These are phyloP conservation scores for Coniochaeta ligniaria DNA, from an alignment of 2,329 filamentous ascomycete genomes.

Conservation along the genomic window DNA sequence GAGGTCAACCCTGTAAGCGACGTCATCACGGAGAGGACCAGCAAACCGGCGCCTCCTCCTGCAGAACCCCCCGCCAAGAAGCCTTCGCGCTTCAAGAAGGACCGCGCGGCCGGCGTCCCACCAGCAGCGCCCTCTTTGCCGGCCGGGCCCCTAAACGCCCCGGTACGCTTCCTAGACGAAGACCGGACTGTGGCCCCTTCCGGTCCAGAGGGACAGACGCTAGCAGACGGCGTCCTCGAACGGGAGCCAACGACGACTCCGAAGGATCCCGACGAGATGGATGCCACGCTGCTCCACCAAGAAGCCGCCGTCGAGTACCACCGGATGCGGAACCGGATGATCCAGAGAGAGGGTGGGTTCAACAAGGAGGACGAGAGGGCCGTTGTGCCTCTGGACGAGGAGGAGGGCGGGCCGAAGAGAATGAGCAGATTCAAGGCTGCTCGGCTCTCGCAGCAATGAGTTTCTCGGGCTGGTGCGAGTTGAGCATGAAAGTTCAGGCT, in stretches of 20 bases:
- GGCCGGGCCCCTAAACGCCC: conserved; percentile 35
- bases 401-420: conserved; percentile 53
- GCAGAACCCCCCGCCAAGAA: conserved; percentile 25
- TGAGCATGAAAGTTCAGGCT: background rate
- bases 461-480: background rate
- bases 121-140: conserved; percentile 15
- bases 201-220: conserved; percentile 44
- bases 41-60: conserved; percentile 12
- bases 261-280: conserved; percentile 55
- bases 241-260: conserved; percentile 30
- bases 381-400: conserved; percentile 56
- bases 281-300: conserved; percentile 64
- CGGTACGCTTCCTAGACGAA: conserved; percentile 29
- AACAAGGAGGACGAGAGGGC: conserved; percentile 61
- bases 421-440: conserved; percentile 71
- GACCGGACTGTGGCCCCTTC: conserved; percentile 20
- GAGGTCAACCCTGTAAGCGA: conserved; percentile 43
- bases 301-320: conserved; percentile 82
- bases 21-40: conserved; percentile 38
- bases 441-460: conserved; percentile 46
- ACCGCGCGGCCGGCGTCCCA: conserved; percentile 14
- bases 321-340: conserved; percentile 72
- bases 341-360: conserved; percentile 79
- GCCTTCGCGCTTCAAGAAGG: conserved; percentile 46
- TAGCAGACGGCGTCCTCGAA: conserved; percentile 56